Conservation (phyloP, 2,329 filamentous ascomycete genomes). For the Xylaria sp. region DNA sequence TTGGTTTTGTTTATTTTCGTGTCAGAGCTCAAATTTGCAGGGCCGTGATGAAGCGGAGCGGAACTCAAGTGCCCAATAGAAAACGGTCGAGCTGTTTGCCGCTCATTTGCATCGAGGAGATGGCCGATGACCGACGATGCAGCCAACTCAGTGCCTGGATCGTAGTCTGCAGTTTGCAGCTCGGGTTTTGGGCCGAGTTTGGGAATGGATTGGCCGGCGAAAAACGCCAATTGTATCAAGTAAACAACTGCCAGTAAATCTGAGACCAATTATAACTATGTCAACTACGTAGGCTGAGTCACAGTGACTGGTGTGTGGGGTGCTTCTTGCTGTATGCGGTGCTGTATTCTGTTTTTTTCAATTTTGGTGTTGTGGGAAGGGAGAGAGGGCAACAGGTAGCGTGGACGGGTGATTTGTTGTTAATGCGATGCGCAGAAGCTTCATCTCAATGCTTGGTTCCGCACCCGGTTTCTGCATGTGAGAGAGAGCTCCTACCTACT, state of each 20-base stretch:
- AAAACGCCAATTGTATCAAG: constrained; percentile 1
- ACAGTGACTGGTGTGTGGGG: constrained; percentile 25
- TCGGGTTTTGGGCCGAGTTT: neutral
- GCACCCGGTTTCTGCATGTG: constrained; percentile 22
- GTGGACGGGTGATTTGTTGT: constrained; percentile 23
- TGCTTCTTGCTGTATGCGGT: constrained; percentile 15
- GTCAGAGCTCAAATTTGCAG: neutral
- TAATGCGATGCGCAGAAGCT: constrained; percentile 9
- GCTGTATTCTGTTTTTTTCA: neutral
- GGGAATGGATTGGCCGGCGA: constrained; percentile 19
- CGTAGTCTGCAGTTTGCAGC: constrained; percentile 2
- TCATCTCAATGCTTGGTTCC: constrained; percentile 10
- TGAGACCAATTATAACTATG: constrained; percentile 11
- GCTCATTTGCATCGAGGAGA: constrained; percentile 10
- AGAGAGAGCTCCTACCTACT: constrained; percentile 18
- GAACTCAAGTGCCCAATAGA: constrained; percentile 10
- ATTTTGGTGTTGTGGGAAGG: constrained; percentile 9
- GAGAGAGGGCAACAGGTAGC: constrained; percentile 1
- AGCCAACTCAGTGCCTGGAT: constrained; percentile 20
- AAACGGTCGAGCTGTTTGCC: constrained; percentile 3
- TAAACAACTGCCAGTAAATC: neutral
- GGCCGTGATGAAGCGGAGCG: constrained; percentile 3
- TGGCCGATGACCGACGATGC: neutral
- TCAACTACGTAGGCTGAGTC: constrained; percentile 8
- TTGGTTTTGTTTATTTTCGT: constrained; percentile 1